These are phyloP conservation scores for Pichia kudriavzevii DNA, from an alignment of 1,139 yeast species.

Conservation along the genomic window DNA sequence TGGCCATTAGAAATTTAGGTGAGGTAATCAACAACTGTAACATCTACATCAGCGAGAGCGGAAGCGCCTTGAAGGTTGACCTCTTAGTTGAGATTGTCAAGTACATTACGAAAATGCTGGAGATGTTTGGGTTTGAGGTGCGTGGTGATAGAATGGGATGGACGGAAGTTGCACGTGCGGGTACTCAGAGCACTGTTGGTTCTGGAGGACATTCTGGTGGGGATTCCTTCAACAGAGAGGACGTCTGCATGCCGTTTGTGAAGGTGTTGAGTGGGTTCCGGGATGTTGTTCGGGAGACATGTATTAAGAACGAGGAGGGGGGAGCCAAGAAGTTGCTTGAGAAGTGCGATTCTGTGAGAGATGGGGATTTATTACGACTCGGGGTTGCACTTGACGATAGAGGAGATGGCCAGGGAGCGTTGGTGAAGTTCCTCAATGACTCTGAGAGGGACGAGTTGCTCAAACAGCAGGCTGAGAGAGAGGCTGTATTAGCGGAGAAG, in stretches of 20 bases:
- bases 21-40: constrained; percentile 69
- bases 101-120: constrained; percentile 65
- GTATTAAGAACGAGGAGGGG: constrained; percentile 60
- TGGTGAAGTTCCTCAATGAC: constrained; percentile 69
- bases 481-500: constrained; percentile 44
- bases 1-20: constrained; percentile 54
- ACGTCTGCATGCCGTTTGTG: constrained; percentile 68
- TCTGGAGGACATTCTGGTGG: too few species aligned
- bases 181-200: too few species aligned
- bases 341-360: constrained; percentile 53
- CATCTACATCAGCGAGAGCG: constrained; percentile 53
- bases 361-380: constrained; percentile 56
- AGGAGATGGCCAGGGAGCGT: constrained; percentile 63
- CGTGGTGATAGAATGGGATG: constrained; percentile 75
- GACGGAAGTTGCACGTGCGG: constrained; percentile 41
- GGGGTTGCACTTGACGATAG: constrained; percentile 90
- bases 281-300: constrained; percentile 67
- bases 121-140: constrained; percentile 66
- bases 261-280: constrained; percentile 73
- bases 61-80: constrained; percentile 55
- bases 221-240: too few species aligned
- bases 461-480: constrained; percentile 55
- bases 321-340: constrained; percentile 45
- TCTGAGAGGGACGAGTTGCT: constrained; percentile 63
- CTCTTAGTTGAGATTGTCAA: constrained; percentile 54